These are phyloP conservation scores for Lactarius tabidus DNA, from an alignment of 768 basidiomycete species.

Conservation along the genomic window DNA sequence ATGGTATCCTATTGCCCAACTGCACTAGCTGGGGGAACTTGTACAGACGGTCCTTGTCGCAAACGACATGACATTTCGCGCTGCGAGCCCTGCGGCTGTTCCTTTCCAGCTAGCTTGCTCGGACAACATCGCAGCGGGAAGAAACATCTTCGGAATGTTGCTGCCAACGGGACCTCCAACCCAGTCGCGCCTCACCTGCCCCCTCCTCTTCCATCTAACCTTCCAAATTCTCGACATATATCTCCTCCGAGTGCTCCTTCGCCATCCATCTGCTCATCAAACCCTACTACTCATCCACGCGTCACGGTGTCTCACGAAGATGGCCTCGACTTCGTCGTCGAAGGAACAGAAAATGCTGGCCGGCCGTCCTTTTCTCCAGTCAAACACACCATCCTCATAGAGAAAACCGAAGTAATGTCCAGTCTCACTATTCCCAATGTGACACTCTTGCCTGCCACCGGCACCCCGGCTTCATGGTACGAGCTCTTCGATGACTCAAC, in stretches of 20 bases:
- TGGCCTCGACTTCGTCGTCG: constrained; percentile 10
- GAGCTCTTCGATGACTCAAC: background rate
- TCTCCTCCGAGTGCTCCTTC: background rate
- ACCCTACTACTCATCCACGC: background rate
- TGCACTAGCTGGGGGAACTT: constrained; percentile 21
- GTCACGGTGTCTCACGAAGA: constrained; percentile 8
- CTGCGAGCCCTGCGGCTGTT: constrained; percentile 27
- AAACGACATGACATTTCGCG: constrained; percentile 26
- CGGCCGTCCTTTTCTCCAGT: background rate
- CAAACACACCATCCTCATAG: background rate
- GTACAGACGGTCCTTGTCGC: constrained; percentile 20
- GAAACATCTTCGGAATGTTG: constrained; percentile 10
- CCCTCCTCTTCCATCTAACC: background rate
- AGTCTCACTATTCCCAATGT: constrained; percentile 3
- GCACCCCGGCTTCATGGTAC: constrained; percentile 4
- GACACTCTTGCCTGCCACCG: background rate
- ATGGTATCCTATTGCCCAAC: constrained; percentile 11
- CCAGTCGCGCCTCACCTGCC: background rate
- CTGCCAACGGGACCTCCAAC: background rate
- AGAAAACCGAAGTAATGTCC: background rate
- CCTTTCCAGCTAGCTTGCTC: background rate
- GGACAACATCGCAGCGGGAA: constrained; percentile 2
- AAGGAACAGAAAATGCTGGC: background rate
- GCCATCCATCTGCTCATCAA: background rate
- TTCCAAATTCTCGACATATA: background rate